Evolutionary conservation across 2,329 filamentous ascomycete species (phyloP).

Genomic region (Beauveria brongniartii): DNA sequence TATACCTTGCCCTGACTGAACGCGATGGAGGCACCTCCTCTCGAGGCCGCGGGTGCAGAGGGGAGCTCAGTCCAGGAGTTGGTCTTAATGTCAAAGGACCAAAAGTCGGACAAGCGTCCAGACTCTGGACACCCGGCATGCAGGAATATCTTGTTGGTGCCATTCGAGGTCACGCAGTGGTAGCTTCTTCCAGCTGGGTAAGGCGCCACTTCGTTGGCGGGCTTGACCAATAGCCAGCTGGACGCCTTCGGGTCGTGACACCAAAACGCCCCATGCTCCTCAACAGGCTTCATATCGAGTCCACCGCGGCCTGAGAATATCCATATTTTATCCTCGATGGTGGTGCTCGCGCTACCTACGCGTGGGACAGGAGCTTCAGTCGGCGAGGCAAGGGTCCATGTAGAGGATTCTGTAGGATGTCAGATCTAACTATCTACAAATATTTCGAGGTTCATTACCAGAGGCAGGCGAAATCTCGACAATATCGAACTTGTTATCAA

Average conservation of each 20-base stretch:
- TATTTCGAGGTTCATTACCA: not conserved
- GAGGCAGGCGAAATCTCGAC: constrained; percentile 21
- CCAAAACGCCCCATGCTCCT: constrained; percentile 52
- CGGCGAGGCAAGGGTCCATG: constrained; percentile 16
- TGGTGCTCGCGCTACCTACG: constrained; percentile 45
- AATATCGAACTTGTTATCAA: constrained; percentile 39
- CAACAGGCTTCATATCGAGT: constrained; percentile 48
- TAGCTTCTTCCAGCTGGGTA: constrained; percentile 47
- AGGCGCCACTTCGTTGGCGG: constrained; percentile 25
- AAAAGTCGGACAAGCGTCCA: constrained; percentile 51
- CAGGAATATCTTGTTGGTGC: constrained; percentile 40
- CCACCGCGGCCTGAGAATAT: constrained; percentile 58
- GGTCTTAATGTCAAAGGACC: constrained; percentile 44
- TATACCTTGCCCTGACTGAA: constrained; percentile 35
- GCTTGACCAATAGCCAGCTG: constrained; percentile 38
- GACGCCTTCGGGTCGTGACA: constrained; percentile 32
- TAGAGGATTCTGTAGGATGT: not conserved
- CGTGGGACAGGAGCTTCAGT: constrained; percentile 38
- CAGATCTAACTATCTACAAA: not conserved
- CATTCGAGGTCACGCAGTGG: constrained; percentile 37
- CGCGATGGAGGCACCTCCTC: constrained; percentile 40
- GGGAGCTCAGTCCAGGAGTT: constrained; percentile 43
- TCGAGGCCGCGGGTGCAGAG: constrained; percentile 41
- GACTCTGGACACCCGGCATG: constrained; percentile 53
- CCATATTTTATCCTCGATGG: constrained; percentile 41